Base-by-base conservation (phyloP, 2,329 filamentous ascomycete genomes). In the Coniochaeta sp. region DNA sequence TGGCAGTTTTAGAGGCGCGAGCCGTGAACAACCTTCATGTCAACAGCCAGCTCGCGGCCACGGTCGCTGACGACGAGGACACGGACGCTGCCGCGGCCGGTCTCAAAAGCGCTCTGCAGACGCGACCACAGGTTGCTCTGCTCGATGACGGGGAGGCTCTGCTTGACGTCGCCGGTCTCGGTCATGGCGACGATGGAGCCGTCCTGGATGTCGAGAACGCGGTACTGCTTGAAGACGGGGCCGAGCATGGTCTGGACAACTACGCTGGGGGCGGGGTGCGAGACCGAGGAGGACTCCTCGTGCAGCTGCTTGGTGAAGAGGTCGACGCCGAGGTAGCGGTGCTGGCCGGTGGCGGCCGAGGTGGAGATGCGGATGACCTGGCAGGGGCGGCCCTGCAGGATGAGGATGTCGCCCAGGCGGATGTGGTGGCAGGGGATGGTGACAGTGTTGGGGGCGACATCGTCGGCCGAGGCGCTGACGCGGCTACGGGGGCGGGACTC, bases 221-320 rank as follows among this genome's bases (percentile, higher is more conserved):
- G 93, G 89, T 99, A 99, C 86, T 98, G 95, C 91, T 98, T 98
- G 91, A 98, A 97, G 82, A 98, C 88, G 66, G 95, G 95, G 71
- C 93, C 95, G 68, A 96, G 90, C 92, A 99, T 98, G 82, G 93
- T 98, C 89, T 99, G 95, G 72, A 99, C 93, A 66, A 98, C 87
- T 63, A 99, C 95, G 69, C 91, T 96, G 69, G 93, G 93, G 67
- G 90, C 91, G 67, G 95, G 95, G 89, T 96, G 96, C 80, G 91
- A 93, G 81, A 98, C 88, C 81, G 96, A 97, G 71, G 89, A 93
- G 61, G 91, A 96, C 89, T 99, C 95, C 83, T 99, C 95, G 74
- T 98, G 92, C 67, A 99, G 87, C 83, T 98, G 91, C 86, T 96
- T 96, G 85, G 93, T 97, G 91, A 99, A 99, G 73, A 99, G 90